Conservation (phyloP, 306 rosid species). For the Senna siamea region DNA sequence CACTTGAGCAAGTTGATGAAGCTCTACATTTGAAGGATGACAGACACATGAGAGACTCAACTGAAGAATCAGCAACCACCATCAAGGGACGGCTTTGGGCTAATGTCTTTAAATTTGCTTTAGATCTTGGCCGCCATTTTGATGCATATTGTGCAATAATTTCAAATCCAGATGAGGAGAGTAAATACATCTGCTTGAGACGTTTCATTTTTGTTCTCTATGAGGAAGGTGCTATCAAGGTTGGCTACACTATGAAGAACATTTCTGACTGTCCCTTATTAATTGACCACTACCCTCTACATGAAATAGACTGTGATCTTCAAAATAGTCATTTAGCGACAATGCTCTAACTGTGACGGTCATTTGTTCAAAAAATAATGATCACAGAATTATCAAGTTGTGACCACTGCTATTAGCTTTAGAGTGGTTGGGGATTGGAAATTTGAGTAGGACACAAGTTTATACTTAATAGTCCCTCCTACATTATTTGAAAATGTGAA, state of each 20-base stretch:
- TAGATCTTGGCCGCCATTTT: conserved; percentile 75
- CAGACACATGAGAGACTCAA: conserved; percentile 40
- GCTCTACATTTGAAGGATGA: conserved; percentile 51
- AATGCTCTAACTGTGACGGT: conserved; percentile 1
- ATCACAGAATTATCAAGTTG: conserved; percentile 21
- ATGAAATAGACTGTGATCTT: no score
- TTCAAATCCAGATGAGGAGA: conserved; percentile 97
- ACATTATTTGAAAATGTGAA: conserved; percentile 23
- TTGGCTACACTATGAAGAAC: conserved; percentile 35
- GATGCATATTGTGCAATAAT: conserved; percentile 96
- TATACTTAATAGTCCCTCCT: not conserved
- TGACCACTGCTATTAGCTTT: not conserved
- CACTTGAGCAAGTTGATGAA: conserved; percentile 96
- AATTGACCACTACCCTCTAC: conserved; percentile 16
- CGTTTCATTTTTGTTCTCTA: conserved; percentile 88
- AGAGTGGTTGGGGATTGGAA: conserved; percentile 12
- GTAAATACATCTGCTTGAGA: conserved; percentile 88
- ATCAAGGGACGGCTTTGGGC: conserved; percentile 94
- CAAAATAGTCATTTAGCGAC: no score
- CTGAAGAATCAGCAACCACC: conserved; percentile 63
- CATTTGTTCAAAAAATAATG: conserved; percentile 22
- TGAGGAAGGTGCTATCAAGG: conserved; percentile 85
- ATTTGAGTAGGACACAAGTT: conserved; percentile 21
- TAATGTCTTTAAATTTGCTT: conserved; percentile 83
- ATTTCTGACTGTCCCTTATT: conserved; percentile 23